Base-by-base conservation (phyloP, 805 yeast genomes). In the Candida chauliodis region DNA sequence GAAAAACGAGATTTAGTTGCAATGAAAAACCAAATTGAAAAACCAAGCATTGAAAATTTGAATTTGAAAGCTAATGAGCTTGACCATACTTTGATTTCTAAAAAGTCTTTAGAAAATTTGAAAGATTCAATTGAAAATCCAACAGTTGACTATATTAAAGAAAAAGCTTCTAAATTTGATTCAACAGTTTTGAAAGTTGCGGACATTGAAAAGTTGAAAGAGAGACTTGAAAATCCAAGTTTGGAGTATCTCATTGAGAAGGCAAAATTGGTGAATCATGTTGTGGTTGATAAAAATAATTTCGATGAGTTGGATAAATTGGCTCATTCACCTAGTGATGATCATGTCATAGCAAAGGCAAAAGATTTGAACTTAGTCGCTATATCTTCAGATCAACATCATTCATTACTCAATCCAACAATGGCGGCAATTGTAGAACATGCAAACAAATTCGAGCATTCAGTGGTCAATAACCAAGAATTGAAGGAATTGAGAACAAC, bases 1-100 rank as follows among this genome's bases (percentile, higher is more conserved):
- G 4, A 8, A 27, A 21, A 36, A 11, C 27, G 35, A 2, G 54
- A 53, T 8, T 40, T 48, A 8, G 42, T 44, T 5, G 41, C 40
- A 6, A 42, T 56, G 37, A 36, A 32, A 13, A 44, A 50, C 19
- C 44, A 52, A 11, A 68, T 67, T 0, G 45, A 56, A 27, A 59
- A 55, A 19, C 66, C 67, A 8, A 27, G 47, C 2, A 16, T 53
- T 2, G 59, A 56, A 3, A 55, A 57, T 14, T 36, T 61, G 9
- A 32, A 20, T 5, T 15, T 47, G 27, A 48, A 54, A 19, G 58
- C 55, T 4, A 21, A 9, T 3, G 33, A 33, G 10, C 13, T 10
- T n/a, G 36, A 48, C 17, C 37, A 37, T 34, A 41, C 42, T 2
- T 14, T 46, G 14, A 44, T 51, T 1, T 37, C 50, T 2, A 33